Evolutionary conservation across 2,329 filamentous ascomycete species (phyloP), one percentile per base, ranked within the genome.

Genomic region (Xylaria sp.): DNA sequence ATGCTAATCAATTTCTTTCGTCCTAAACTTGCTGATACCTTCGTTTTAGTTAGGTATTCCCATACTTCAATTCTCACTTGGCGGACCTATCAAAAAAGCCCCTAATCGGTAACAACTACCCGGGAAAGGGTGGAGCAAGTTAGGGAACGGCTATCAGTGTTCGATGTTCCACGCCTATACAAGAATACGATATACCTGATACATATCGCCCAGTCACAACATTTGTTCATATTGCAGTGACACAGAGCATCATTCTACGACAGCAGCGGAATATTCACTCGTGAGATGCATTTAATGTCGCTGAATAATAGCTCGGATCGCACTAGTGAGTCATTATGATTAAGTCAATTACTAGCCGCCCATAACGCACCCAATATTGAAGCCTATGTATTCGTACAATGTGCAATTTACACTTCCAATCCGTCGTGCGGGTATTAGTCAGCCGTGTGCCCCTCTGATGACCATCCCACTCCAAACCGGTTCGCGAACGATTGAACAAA

Each of bases 31-130:
- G 20, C 10, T 13, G 20, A 48, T 48, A 20, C 13, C 20, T 48
- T 48, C 20, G 20, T 23, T 48, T 10, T 9, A 13, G n/a, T 46
- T 20, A 10, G n/a, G 7, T 46, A 20, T 10, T n/a, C n/a, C n/a
- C n/a, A 3, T 38, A 10, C 9, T 40, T 40, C 13, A 5, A 15
- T 40, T 40, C 15, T 40, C 15, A 40, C 13, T 40, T 15, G 38
- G 28, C 17, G 28, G 49, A 36, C 49, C 15, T 53, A 36, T 20
- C 28, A 23, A 42, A 23, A 42, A 42, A 42, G 23, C 53, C 42
- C 53, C 61, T 40, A 11, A 20, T 51, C 15, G 28, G 33, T 23
- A 58, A 33, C 26, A 42, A n/a, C 28, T 42, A 51, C 61, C 42
- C 20, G 44, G 53, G 36, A 44, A 59, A 17, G n/a, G 46, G 31